These are phyloP conservation scores for Catharanthus roseus DNA, from an alignment of 257 asterid genomes.

Conservation along the genomic window DNA sequence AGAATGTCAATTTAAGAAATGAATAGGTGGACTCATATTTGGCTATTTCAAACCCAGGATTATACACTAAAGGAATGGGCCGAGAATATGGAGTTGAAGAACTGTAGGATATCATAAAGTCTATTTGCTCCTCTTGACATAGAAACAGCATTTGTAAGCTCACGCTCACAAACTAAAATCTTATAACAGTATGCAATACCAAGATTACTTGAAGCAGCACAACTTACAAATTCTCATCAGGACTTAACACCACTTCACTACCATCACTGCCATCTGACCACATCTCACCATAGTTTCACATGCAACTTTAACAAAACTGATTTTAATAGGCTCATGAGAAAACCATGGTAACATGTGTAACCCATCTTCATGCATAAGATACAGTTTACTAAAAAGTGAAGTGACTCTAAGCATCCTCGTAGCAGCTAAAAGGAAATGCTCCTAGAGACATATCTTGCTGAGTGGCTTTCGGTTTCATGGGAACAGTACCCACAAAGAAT, in stretches of 20 bases:
- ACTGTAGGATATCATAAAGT: neutral
- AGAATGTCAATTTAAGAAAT: neutral
- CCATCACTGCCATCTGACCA: neutral
- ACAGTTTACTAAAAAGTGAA: neutral
- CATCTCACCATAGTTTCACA: neutral
- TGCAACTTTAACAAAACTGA: neutral
- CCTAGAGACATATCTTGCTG: neutral
- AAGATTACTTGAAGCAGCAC: neutral
- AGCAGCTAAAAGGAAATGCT: neutral
- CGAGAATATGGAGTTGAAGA: neutral
- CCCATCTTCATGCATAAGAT: neutral
- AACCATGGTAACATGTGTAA: neutral
- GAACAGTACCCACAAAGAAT: neutral
- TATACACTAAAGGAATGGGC: neutral
- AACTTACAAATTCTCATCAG: no score
- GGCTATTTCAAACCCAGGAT: neutral
- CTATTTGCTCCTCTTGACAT: neutral
- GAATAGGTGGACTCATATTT: neutral
- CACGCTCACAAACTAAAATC: neutral
- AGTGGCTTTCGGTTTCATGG: neutral
- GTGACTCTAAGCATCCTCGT: neutral
- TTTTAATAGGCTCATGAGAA: neutral
- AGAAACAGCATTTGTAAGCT: neutral
- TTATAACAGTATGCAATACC: neutral
- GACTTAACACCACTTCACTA: neutral